phyloP scores from a whole-genome alignment of 2,329 filamentous ascomycete species.

The Endoconidiophora laricicola region DNA sequence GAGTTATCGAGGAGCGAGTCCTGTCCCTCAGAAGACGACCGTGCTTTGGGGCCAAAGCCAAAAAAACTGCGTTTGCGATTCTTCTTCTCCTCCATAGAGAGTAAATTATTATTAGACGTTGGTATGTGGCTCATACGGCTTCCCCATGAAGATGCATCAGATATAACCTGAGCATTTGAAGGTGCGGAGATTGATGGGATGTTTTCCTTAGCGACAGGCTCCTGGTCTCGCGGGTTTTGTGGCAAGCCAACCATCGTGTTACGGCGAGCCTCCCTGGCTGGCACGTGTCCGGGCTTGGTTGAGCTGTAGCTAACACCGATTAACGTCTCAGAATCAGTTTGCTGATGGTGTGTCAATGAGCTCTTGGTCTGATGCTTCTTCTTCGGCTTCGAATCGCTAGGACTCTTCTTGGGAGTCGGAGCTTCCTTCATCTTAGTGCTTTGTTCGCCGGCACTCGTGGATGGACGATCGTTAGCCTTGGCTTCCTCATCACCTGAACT shows the following conservation, averaged over 20 bases:
- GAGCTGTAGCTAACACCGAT: conserved; percentile 43
- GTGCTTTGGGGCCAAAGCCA: conserved; percentile 46
- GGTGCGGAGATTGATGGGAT: conserved; percentile 53
- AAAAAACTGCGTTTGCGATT: conserved; percentile 64
- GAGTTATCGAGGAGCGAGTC: conserved; percentile 35
- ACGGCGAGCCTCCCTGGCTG: conserved; percentile 20
- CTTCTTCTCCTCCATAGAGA: conserved; percentile 55
- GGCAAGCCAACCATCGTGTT: conserved; percentile 22
- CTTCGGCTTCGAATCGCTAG: conserved; percentile 11
- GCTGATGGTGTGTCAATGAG: conserved; percentile 17
- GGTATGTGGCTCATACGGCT: conserved; percentile 36
- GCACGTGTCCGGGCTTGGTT: conserved; percentile 34
- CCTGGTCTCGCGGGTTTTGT: conserved; percentile 18
- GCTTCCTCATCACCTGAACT: conserved; percentile 37
- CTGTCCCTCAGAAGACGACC: conserved; percentile 40
- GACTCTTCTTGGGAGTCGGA: conserved; percentile 16
- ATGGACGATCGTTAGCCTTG: conserved; percentile 17
- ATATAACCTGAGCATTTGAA: conserved; percentile 68
- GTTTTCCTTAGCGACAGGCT: conserved; percentile 23
- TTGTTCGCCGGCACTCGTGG: conserved; percentile 4
- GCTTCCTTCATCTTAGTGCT: conserved; percentile 27
- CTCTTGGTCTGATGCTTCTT: conserved; percentile 19
- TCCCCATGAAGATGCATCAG: conserved; percentile 74
- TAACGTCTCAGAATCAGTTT: conserved; percentile 28
- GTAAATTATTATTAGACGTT: neutral